Base-by-base conservation (phyloP, 208 protist species). In the Acanthamoeba sp. region DNA sequence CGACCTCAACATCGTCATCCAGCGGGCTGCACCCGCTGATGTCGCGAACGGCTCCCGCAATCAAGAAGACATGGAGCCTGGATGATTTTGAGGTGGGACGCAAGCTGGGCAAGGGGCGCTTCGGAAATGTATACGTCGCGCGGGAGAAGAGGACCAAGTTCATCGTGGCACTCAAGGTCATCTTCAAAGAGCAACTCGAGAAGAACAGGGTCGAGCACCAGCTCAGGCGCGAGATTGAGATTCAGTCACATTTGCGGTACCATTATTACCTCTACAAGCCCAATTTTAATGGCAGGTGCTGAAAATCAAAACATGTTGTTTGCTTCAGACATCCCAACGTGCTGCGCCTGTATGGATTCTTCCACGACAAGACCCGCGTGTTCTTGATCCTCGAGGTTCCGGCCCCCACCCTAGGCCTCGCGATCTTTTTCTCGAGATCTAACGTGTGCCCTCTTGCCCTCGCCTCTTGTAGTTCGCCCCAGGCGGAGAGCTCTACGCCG, bases 61-160 rank as follows among this genome's bases (percentile, higher is more conserved):
- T 42, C 78, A 87, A 87, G 78, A 87, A 87, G 78, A 87, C 78
- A 3, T 93, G 90, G 90, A 93, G 69, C 50, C 50, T 99, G 29
- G 93, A 95, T n/a, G 98, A 99, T 95, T 99, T 99, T 96, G 98
- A 99, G 45, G 97, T 99, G 34, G 97, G 99, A 18, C 97, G 98
- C 94, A 98, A 98, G 93, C 96, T 99, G 9, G 99, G 98, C 34
- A 97, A 97, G 4, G 99, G 99, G 27, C 99, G 99, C 95, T 99
- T 99, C 96, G 99, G 99, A 27, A 98, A 99, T 92, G 99, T 99
- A 9, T 99, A 99, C 96, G 97, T 99, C 3, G 99, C 99, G 45
- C 96, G 99, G 9, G 99, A 99, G 84, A 99, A 99, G 94, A 97
- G 97, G 40, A 98, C 97, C 91, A 99, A 99, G 94, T 99, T 98